Evolutionary conservation across 2,329 filamentous ascomycete genomes (phyloP), one percentile per base, ranked within the genome.

Genomic region (Alternaria sp.): DNA sequence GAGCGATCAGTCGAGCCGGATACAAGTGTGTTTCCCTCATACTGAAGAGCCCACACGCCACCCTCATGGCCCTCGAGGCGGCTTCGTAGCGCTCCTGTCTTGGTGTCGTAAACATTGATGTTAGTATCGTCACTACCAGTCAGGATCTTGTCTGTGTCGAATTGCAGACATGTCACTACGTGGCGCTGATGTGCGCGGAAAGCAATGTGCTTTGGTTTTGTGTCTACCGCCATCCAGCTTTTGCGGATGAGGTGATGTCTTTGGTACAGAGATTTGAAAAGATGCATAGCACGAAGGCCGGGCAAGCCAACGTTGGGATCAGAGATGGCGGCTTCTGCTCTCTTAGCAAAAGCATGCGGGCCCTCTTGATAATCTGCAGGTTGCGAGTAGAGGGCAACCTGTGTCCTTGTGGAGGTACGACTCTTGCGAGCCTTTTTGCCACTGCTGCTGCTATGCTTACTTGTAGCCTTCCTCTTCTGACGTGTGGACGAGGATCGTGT

Each of bases 51-150:
- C 95, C 95, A 99, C 1, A 99, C 95, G 46, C 95, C 95, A 34
- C 95, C 95, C 78, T 99, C 95, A 70, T 99, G 95, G 2, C 95
- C 95, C 72, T 94, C 90, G 3, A 99, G 87, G 65, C 91, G 92
- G 73, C 89, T 92, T 49, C 92, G 88, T 36, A 97, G 81, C 66
- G 91, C 91, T 60, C 95, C 95, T 0, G 94, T 97, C 81, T 95
- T 96, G 12, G 95, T 98, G 75, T 98, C 94, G 78, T 98, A 99
- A 32, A 99, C 93, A 72, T 99, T 94, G 72, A 99, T 99, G 64
- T 97, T 90, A 4, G 94, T 97, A 76, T 99, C 95, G 76, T 99
- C 95, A 74, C 94, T 98, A 27, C 95, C 95, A 2, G 95, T 99
- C 68, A 99, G 86, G 68, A 99, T 97, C 81, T 98, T 98, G 83